Evolutionary conservation across 495 filamentous ascomycete genomes (phyloP).

Genomic region (Poronia punctata): DNA sequence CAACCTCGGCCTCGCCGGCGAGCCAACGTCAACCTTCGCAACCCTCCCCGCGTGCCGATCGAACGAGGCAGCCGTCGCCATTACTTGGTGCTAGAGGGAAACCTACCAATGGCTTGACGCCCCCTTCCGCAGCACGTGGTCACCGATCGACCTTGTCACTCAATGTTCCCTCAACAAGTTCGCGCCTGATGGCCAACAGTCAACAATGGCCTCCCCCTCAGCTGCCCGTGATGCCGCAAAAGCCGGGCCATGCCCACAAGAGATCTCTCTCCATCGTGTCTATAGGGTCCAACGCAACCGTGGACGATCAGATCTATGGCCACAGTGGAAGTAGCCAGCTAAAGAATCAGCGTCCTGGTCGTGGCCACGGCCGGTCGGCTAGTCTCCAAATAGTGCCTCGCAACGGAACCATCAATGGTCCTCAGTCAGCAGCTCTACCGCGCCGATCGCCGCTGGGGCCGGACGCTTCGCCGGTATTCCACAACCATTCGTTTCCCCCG

Average conservation of each 20-base stretch:
- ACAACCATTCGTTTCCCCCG: constrained; percentile 44
- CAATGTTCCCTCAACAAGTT: constrained; percentile 41
- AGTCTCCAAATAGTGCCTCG: constrained; percentile 73
- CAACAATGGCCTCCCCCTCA: constrained; percentile 24
- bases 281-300: constrained; percentile 60
- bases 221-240: constrained; percentile 21
- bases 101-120: constrained; percentile 28
- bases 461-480: constrained; percentile 39
- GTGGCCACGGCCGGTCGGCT: constrained; percentile 70
- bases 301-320: constrained; percentile 27
- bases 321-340: constrained; percentile 12
- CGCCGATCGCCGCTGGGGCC: constrained; percentile 26
- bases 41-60: constrained; percentile 24
- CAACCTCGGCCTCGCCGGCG: constrained; percentile 34
- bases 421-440: constrained; percentile 36
- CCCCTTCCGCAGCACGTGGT: constrained; percentile 36
- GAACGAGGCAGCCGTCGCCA: constrained; percentile 36
- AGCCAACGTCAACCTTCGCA: constrained; percentile 28
- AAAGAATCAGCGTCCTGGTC: constrained; percentile 38
- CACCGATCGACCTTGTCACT: constrained; percentile 54
- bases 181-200: constrained; percentile 27
- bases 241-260: constrained; percentile 41
- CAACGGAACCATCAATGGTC: constrained; percentile 24
- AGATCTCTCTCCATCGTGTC: constrained; percentile 95
- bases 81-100: constrained; percentile 28